phyloP scores from a whole-genome alignment of 2,329 filamentous ascomycete genomes.

The Albophoma yamanashiensis region DNA sequence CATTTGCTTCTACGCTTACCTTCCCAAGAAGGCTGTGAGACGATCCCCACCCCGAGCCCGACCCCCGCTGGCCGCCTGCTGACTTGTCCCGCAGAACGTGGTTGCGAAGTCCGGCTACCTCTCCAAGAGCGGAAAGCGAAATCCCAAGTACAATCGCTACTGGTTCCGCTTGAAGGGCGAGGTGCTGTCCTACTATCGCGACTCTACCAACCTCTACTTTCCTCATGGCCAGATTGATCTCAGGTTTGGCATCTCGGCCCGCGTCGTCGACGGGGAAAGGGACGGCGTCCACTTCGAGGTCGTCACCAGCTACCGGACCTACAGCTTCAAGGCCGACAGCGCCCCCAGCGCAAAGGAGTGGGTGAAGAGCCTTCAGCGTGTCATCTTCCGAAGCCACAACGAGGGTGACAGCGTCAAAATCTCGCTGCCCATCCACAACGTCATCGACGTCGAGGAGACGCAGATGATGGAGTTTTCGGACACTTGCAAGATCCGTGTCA shows the following conservation, averaged over 20 bases:
- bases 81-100: constrained; percentile 40
- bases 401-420: constrained; percentile 97
- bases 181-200: constrained; percentile 79
- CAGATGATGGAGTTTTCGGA: constrained; percentile 86
- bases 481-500: constrained; percentile 84
- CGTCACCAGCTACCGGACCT: constrained; percentile 71
- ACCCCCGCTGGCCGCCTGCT: constrained; percentile 3
- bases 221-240: constrained; percentile 87
- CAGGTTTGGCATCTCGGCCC: constrained; percentile 83
- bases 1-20: constrained; percentile 93
- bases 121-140: constrained; percentile 78
- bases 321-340: constrained; percentile 84
- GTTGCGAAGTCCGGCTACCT: constrained; percentile 81
- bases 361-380: constrained; percentile 87
- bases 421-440: constrained; percentile 74
- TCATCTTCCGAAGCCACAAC: constrained; percentile 92
- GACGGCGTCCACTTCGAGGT: constrained; percentile 71
- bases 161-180: constrained; percentile 93
- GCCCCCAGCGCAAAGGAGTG: constrained; percentile 84
- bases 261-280: constrained; percentile 63
- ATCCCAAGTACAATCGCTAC: constrained; percentile 78
- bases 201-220: constrained; percentile 80
- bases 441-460: constrained; percentile 87
- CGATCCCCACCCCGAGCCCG: neutral
- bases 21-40: constrained; percentile 81